Percentiles rank a stretch among this genome's conserved stretches.
phyloP scores from a whole-genome alignment of 257 asterid genomes.

The Handroanthus guayacan region DNA sequence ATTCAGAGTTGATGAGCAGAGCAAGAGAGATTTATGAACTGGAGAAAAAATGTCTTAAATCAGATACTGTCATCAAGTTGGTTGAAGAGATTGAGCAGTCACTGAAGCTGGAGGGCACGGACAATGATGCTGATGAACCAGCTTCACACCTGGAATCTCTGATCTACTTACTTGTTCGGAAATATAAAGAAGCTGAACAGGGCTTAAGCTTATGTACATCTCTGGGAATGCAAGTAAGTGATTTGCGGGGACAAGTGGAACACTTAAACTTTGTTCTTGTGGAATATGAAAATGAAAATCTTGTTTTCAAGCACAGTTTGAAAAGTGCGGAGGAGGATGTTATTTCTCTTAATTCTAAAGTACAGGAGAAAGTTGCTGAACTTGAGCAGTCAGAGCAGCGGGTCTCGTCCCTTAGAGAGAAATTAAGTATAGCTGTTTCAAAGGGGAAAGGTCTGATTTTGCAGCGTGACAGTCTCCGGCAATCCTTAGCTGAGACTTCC shows the following conservation, averaged over 20 bases:
- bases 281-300: constrained; percentile 72
- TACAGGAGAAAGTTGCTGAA: constrained; percentile 73
- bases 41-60: constrained; percentile 54
- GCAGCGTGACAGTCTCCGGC: constrained; percentile 95
- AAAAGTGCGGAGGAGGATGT: constrained; percentile 59
- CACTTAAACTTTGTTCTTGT: constrained; percentile 53
- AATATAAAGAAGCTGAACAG: constrained; percentile 63
- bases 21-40: constrained; percentile 60
- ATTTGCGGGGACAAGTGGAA: constrained; percentile 63
- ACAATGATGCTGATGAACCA: constrained; percentile 53
- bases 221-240: constrained; percentile 62
- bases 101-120: constrained; percentile 54
- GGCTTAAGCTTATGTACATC: constrained; percentile 54
- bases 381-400: constrained; percentile 94
- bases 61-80: constrained; percentile 58
- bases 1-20: constrained; percentile 57
- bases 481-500: constrained; percentile 79
- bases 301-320: constrained; percentile 67
- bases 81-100: constrained; percentile 67
- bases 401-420: constrained; percentile 89
- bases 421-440: constrained; percentile 93
- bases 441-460: constrained; percentile 94
- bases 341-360: constrained; percentile 54
- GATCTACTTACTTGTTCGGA: constrained; percentile 64
- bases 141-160: constrained; percentile 62